A percentile compares a stretch with the other conserved stretches of the same genome.
Evolutionary conservation across 768 basidiomycete genomes (phyloP).

Genomic region (Porpolomopsis calyptriformis): DNA sequence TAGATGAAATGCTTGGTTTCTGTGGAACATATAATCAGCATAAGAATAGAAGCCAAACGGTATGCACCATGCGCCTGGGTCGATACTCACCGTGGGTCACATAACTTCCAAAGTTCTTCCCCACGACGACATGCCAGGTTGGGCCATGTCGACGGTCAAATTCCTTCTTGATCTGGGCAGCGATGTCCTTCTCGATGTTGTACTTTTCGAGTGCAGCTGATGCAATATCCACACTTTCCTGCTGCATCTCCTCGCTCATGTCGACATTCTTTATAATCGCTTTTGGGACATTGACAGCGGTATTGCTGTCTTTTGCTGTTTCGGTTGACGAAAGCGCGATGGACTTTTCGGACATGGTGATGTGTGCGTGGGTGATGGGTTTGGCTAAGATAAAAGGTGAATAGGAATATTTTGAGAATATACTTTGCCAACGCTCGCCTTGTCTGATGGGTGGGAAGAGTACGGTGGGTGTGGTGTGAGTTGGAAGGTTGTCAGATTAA

Average conservation of each 20-base stretch:
- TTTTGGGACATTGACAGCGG: slow-evolving; percentile 44
- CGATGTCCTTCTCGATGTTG: slow-evolving; percentile 96
- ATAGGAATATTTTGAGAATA: too few relatives aligned
- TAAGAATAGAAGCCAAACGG: slow-evolving; percentile 8
- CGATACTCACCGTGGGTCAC: slow-evolving; percentile 80
- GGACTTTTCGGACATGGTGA: slow-evolving; percentile 45
- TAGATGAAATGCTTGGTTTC: slow-evolving; percentile 99
- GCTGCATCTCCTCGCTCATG: slow-evolving; percentile 95
- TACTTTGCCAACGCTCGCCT: too few relatives aligned
- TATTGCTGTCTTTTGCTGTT: slow-evolving; percentile 29
- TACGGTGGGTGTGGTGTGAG: too few relatives aligned
- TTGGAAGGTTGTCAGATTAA: too few relatives aligned
- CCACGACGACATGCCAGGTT: slow-evolving; percentile 98
- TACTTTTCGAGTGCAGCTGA: slow-evolving; percentile 79
- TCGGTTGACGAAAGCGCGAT: slow-evolving; percentile 52
- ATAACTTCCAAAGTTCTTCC: slow-evolving; percentile 98
- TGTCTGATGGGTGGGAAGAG: too few relatives aligned
- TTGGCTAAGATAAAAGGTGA: too few relatives aligned
- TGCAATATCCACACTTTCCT: slow-evolving; percentile 84
- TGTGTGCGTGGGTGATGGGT: too few relatives aligned
- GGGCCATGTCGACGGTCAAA: slow-evolving; percentile 87
- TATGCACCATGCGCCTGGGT: slow-evolving; percentile 9
- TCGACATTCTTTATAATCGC: slow-evolving; percentile 95
- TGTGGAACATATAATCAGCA: slow-evolving; percentile 23
- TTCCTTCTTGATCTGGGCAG: slow-evolving; percentile 96